Percentiles rank a stretch among this genome's conserved stretches.
phyloP scores from a whole-genome alignment of 2,329 filamentous ascomycete species.

The Aurifilum marmelostoma region DNA sequence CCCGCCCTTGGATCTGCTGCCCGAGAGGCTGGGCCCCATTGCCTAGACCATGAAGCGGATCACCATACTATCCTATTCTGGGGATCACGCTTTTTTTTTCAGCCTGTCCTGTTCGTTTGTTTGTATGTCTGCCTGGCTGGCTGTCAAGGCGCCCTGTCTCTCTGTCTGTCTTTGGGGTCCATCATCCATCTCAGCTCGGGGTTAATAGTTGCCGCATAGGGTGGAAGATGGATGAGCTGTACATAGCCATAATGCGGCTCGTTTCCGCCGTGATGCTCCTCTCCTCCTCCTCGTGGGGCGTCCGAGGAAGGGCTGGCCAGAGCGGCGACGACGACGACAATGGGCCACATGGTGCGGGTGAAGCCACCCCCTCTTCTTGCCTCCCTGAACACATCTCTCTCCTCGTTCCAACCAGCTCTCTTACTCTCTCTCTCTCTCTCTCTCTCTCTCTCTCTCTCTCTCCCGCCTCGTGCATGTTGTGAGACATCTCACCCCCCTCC shows the following conservation, averaged over 20 bases:
- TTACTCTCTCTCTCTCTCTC: neutral
- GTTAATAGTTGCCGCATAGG: neutral
- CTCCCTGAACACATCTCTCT: neutral
- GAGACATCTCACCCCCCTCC: neutral
- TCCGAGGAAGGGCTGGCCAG: neutral
- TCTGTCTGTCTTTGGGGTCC: neutral
- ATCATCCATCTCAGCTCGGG: neutral
- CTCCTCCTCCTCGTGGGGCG: neutral
- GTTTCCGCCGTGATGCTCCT: neutral
- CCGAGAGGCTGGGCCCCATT: conserved; percentile 11
- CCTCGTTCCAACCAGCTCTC: too few species aligned
- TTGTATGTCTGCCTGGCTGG: neutral
- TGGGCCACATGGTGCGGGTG: neutral
- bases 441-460: neutral
- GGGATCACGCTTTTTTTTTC: neutral
- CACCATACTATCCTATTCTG: conserved; percentile 5
- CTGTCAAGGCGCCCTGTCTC: neutral
- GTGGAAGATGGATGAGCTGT: neutral
- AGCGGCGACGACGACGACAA: neutral
- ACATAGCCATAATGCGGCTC: neutral
- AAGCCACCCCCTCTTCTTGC: neutral
- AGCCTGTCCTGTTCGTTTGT: neutral
- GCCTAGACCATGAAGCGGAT: conserved; percentile 1
- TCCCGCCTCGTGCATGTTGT: neutral
- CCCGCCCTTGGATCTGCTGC: neutral